phyloP scores from a whole-genome alignment of 2,329 filamentous ascomycete genomes.

The Passalora sequoiae region DNA sequence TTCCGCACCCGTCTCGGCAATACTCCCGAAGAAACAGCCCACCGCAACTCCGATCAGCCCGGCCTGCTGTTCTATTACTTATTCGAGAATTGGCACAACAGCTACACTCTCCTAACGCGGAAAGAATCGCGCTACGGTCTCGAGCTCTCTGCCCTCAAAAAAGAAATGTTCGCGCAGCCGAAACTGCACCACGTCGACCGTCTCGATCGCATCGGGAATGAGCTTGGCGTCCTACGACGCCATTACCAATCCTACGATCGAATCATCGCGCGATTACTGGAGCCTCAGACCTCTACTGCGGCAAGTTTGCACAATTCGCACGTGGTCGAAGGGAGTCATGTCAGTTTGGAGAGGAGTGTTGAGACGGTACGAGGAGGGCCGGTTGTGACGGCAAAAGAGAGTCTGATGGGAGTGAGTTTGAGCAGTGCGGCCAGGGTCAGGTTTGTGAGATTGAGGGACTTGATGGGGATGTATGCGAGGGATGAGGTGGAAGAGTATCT shows the following conservation, averaged over 20 bases:
- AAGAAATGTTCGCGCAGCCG: conserved; percentile 51
- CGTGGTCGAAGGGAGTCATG: conserved; percentile 27
- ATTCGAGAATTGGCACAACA: conserved; percentile 61
- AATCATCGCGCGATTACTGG: conserved; percentile 55
- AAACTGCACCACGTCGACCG: conserved; percentile 45
- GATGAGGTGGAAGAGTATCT: conserved; percentile 59
- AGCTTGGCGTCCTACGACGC: conserved; percentile 56
- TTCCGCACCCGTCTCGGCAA: conserved; percentile 43
- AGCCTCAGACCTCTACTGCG: conserved; percentile 40
- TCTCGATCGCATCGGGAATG: conserved; percentile 56
- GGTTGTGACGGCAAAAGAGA: conserved; percentile 29
- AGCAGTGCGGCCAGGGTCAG: conserved; percentile 50
- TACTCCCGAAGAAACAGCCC: conserved; percentile 43
- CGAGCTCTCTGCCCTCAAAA: conserved; percentile 43
- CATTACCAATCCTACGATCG: conserved; percentile 58
- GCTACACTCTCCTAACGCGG: conserved; percentile 52
- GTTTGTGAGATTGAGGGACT: conserved; percentile 56
- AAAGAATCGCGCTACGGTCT: conserved; percentile 43
- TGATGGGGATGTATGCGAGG: conserved; percentile 56
- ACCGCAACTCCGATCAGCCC: conserved; percentile 50
- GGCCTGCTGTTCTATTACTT: conserved; percentile 62
- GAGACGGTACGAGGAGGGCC: conserved; percentile 27
- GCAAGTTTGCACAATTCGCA: conserved; percentile 43
- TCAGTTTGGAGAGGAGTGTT: conserved; percentile 17
- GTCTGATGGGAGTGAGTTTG: conserved; percentile 42